Percentiles rank a stretch among this genome's conserved stretches.
phyloP scores from a whole-genome alignment of 164 flowering plant species.

The Vitis rotundifolia region DNA sequence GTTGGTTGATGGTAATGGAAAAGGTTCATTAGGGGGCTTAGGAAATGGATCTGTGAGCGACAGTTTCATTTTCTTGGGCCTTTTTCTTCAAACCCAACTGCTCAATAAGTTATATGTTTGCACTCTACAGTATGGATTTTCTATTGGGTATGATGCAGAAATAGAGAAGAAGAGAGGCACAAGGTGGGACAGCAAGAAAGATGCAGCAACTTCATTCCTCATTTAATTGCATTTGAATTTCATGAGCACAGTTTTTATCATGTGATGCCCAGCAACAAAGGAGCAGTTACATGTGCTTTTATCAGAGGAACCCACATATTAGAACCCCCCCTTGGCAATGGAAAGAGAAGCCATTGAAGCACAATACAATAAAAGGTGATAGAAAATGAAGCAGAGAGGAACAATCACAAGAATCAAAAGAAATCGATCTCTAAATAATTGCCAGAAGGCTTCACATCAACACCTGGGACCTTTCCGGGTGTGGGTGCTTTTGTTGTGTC shows the following conservation, averaged over 20 bases:
- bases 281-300: slow-evolving; percentile 15
- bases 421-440: slow-evolving; percentile 85
- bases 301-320: slow-evolving; percentile 10
- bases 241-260: slow-evolving; percentile 7
- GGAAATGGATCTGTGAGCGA: too few species aligned
- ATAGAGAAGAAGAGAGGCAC: background rate
- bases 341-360: slow-evolving; percentile 25
- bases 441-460: slow-evolving; percentile 76
- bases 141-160: background rate
- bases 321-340: slow-evolving; percentile 9
- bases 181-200: slow-evolving; percentile 4
- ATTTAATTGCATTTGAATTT: slow-evolving; percentile 15
- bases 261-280: slow-evolving; percentile 3
- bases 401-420: slow-evolving; percentile 45
- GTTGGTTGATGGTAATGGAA: too few species aligned
- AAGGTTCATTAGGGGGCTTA: too few species aligned
- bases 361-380: slow-evolving; percentile 17
- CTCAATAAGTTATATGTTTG: too few species aligned
- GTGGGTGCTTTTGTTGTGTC: slow-evolving; percentile 24
- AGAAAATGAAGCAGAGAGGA: slow-evolving; percentile 7
- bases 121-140: too few species aligned
- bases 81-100: too few species aligned
- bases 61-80: too few species aligned
- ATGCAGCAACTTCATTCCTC: slow-evolving; percentile 20
- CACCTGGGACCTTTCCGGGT: slow-evolving; percentile 37